These are phyloP conservation scores for Closterium sp. DNA, from an alignment of 139 green algal genomes.

Conservation along the genomic window DNA sequence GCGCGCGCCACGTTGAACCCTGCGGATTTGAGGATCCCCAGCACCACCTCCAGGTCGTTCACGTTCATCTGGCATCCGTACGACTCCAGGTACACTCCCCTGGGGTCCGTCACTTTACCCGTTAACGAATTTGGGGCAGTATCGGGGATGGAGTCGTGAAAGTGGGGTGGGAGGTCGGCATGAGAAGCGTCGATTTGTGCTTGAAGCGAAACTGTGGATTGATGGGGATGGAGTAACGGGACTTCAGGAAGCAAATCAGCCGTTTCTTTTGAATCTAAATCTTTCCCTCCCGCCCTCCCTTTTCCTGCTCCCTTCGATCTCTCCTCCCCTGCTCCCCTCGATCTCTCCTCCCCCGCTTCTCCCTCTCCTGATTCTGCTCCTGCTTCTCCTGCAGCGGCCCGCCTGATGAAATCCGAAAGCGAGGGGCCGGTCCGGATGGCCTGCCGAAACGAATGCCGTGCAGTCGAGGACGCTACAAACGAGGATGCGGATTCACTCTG, in stretches of 20 bases:
- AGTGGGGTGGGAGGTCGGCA: background rate
- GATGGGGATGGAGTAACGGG: background rate
- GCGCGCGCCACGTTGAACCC: conserved; percentile 56
- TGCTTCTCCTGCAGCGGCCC: background rate
- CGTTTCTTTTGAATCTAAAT: background rate
- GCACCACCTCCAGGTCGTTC: conserved; percentile 75
- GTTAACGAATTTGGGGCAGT: background rate
- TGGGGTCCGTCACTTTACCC: background rate
- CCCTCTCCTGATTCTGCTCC: too few species aligned
- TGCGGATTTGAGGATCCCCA: conserved; percentile 61
- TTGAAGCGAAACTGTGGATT: background rate
- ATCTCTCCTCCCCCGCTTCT: too few species aligned
- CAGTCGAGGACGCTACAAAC: background rate
- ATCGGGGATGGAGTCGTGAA: background rate
- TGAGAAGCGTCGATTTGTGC: background rate
- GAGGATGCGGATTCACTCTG: background rate
- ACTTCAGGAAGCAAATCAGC: background rate
- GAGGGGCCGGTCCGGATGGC: background rate
- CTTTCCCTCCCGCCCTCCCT: background rate
- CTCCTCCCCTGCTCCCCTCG: background rate
- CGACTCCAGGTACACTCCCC: conserved; percentile 65
- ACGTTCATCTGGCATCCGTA: conserved; percentile 89
- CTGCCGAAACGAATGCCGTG: background rate
- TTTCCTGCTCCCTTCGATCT: background rate
- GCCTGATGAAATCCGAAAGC: background rate